Percentiles rank a stretch among this genome's conserved stretches.
Evolutionary conservation across 352 stramenopile species (phyloP).

Genomic region (Globisporangium irregulare): DNA sequence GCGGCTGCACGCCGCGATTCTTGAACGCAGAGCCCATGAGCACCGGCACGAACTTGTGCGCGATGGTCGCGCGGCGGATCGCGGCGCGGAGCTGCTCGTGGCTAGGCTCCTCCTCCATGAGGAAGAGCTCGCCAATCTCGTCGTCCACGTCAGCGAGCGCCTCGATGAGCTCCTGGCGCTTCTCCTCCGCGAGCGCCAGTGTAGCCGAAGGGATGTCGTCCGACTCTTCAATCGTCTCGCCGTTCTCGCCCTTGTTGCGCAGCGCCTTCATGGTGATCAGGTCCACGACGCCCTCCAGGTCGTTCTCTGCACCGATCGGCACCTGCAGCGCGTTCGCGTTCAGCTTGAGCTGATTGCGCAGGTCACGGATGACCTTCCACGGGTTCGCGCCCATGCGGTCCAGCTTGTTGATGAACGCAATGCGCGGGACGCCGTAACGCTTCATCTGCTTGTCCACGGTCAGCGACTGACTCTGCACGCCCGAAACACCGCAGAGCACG

Average conservation of each 20-base stretch:
- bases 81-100: constrained; percentile 90
- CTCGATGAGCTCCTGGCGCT: constrained; percentile 93
- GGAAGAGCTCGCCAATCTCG: constrained; percentile 98
- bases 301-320: constrained; percentile 95
- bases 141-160: constrained; percentile 97
- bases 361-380: not conserved
- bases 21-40: constrained; percentile 99
- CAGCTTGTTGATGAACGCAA: constrained; percentile 99
- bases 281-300: constrained; percentile 96
- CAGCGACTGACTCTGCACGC: constrained; percentile 98
- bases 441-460: constrained; percentile 99
- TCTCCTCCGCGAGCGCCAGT: constrained; percentile 83
- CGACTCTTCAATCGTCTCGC: constrained; percentile 82
- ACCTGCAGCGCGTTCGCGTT: constrained; percentile 97
- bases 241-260: constrained; percentile 91
- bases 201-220: constrained; percentile 90
- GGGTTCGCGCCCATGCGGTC: constrained; percentile 70
- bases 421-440: constrained; percentile 97
- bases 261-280: constrained; percentile 91
- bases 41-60: constrained; percentile 98
- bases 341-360: constrained; percentile 90
- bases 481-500: constrained; percentile 67
- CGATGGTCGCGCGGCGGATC: constrained; percentile 94
- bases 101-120: constrained; percentile 96
- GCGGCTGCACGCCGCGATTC: constrained; percentile 98